Percentiles rank a stretch among this genome's conserved stretches.
phyloP scores from a whole-genome alignment of 169 alveolate species.

The Ichthyophthirius multifiliis region DNA sequence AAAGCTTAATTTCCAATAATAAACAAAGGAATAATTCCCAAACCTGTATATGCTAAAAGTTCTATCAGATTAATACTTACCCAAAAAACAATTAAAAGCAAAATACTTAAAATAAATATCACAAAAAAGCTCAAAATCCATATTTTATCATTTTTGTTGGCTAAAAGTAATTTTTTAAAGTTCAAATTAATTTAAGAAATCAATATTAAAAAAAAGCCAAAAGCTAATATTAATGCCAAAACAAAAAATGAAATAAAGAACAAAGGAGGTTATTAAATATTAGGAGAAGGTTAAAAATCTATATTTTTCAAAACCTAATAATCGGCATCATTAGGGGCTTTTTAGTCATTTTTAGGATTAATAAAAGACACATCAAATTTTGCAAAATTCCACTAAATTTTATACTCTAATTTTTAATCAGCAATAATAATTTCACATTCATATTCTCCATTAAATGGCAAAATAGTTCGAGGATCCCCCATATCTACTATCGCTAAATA shows the following conservation, averaged over 20 bases:
- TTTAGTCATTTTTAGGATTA: not conserved
- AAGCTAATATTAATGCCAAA: not conserved
- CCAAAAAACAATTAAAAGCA: constrained; percentile 23
- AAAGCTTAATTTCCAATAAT: constrained; percentile 33
- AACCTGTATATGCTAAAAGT: constrained; percentile 8
- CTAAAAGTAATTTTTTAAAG: not conserved
- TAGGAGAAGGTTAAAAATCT: not conserved
- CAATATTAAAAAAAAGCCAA: constrained; percentile 2
- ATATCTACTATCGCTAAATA: constrained; percentile 37
- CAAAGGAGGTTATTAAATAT: not conserved
- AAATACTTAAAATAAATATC: not conserved
- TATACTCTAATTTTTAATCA: not conserved
- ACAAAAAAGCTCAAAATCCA: not conserved
- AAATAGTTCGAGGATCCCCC: constrained; percentile 27
- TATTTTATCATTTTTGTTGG: not conserved
- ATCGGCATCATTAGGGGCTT: constrained; percentile 1
- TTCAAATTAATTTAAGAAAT: not conserved
- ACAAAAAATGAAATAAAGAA: constrained; percentile 15
- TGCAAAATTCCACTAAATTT: constrained; percentile 10
- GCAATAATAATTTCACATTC: constrained; percentile 22
- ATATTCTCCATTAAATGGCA: constrained; percentile 17
- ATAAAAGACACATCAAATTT: constrained; percentile 12
- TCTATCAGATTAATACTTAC: constrained; percentile 29
- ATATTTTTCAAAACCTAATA: not conserved
- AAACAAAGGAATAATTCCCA: constrained; percentile 3